Base-by-base conservation (phyloP, 2,329 filamentous ascomycete species). In the Dothistroma septosporum region DNA sequence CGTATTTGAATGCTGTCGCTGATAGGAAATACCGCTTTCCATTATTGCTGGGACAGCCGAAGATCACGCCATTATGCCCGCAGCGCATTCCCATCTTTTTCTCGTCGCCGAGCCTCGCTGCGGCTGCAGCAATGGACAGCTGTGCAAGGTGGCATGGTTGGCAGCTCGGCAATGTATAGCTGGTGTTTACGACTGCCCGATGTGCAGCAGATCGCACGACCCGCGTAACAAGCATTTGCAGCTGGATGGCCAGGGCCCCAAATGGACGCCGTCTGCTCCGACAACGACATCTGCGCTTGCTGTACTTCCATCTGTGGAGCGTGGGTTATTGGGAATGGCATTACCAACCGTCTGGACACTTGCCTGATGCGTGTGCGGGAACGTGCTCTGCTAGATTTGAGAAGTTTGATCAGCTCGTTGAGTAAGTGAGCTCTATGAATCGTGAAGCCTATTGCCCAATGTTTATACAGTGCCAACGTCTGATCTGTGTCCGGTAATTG, bases 211-310 rank as follows among this genome's bases (percentile, higher is more conserved):
- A 83, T 86, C 72, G 83, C 83, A 62, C 86, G 84, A 28, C 81
- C 76, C n/a, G n/a, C n/a, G n/a, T 84, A 88, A 0, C 74, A 69
- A 0, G 85, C 76, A 32, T 77, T 69, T 0, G 78, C 72, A 2
- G 77, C 75, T 0, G 80, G 77, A 60, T 79, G 72, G 28, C 75
- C 72, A 2, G 76, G 69, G 0, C 82, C 83, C 75, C 0, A 81
- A 84, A 68, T 84, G 84, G 69, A 88, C 85, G 0, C 86, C 86
- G 70, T 88, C 86, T 68, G 83, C 86, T 4, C 84, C 85, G 59
- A 88, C 77, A 0, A 85, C 80, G 1, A 77, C 77, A 61, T 75
- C 75, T 37, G 78, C 77, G 48, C 35, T 74, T 67, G 76, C 79
- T 0, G 68, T 74, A 0, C 71, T 75, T 0, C 80, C 80, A 67